A percentile compares a stretch with the other conserved stretches of the same genome.
Evolutionary conservation across 345 rosid species (phyloP).

Genomic region (Pistacia integerrima): DNA sequence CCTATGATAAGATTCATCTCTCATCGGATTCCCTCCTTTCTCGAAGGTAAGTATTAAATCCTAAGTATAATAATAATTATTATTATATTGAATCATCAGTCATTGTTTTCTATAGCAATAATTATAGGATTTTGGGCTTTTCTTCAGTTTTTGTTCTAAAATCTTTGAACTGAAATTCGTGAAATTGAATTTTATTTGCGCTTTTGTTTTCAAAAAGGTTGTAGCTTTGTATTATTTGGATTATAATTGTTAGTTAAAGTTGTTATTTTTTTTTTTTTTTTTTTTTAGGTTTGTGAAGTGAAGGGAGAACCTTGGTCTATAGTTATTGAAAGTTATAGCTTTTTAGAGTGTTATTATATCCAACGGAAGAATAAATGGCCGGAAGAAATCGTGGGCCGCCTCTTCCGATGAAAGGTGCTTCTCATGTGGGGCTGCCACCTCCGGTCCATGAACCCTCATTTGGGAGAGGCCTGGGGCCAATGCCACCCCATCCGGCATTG

Average conservation of each 20-base stretch:
- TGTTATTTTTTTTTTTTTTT: neutral
- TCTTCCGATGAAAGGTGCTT: slow-evolving; percentile 40
- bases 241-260: neutral
- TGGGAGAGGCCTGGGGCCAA: slow-evolving; percentile 56
- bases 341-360: neutral
- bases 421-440: slow-evolving; percentile 53
- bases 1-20: neutral
- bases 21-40: neutral
- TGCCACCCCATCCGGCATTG: slow-evolving; percentile 53
- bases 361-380: slow-evolving; percentile 33
- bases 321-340: neutral
- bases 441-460: slow-evolving; percentile 53
- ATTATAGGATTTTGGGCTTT: neutral
- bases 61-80: neutral
- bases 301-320: neutral
- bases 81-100: neutral
- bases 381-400: slow-evolving; percentile 58
- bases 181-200: neutral
- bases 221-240: neutral
- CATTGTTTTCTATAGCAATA: neutral
- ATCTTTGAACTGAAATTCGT: neutral
- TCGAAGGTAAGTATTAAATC: neutral
- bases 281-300: neutral
- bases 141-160: neutral
- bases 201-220: neutral